Conservation (phyloP, 768 basidiomycete species). For the Lactarius psammicola region DNA sequence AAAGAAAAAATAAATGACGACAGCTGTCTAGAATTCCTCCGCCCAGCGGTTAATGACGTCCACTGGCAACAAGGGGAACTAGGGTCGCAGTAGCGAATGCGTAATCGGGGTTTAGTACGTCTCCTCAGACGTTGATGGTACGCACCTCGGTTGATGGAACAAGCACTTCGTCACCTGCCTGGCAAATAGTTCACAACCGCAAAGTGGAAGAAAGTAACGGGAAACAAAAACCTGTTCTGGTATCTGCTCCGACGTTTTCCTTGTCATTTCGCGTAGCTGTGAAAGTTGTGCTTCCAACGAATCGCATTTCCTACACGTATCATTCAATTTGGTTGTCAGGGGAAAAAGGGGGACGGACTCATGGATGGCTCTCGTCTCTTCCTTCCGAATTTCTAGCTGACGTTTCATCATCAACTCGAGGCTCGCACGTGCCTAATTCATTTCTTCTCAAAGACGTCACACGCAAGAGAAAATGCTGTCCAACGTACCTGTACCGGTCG, state of each 20-base stretch:
- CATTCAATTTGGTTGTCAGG: not conserved
- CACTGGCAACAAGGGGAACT: slow-evolving; percentile 30
- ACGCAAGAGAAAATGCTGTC: slow-evolving; percentile 7
- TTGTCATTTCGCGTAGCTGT: slow-evolving; percentile 43
- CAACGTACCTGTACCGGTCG: slow-evolving; percentile 75
- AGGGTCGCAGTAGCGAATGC: not conserved
- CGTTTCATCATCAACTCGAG: slow-evolving; percentile 79
- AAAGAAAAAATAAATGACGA: not conserved
- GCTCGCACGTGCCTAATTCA: slow-evolving; percentile 66
- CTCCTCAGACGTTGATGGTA: not conserved
- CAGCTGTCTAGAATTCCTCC: slow-evolving; percentile 41
- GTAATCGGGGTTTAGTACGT: not conserved
- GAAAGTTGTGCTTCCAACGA: slow-evolving; percentile 60
- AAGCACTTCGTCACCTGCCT: not conserved
- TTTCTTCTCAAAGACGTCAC: slow-evolving; percentile 1
- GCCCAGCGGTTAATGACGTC: slow-evolving; percentile 58
- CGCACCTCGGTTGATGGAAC: slow-evolving; percentile 12
- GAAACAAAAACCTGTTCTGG: slow-evolving; percentile 25
- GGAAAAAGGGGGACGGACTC: slow-evolving; percentile 44
- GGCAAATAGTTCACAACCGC: not conserved
- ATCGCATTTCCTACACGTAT: slow-evolving; percentile 63
- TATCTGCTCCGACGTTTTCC: slow-evolving; percentile 12
- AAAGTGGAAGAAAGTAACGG: not conserved
- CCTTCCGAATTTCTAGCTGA: slow-evolving; percentile 69
- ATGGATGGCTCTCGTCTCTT: slow-evolving; percentile 70